A percentile compares a stretch with the other conserved stretches of the same genome.
Evolutionary conservation across 2,329 filamentous ascomycete species (phyloP).

Genomic region (Emericellopsis atlantica): DNA sequence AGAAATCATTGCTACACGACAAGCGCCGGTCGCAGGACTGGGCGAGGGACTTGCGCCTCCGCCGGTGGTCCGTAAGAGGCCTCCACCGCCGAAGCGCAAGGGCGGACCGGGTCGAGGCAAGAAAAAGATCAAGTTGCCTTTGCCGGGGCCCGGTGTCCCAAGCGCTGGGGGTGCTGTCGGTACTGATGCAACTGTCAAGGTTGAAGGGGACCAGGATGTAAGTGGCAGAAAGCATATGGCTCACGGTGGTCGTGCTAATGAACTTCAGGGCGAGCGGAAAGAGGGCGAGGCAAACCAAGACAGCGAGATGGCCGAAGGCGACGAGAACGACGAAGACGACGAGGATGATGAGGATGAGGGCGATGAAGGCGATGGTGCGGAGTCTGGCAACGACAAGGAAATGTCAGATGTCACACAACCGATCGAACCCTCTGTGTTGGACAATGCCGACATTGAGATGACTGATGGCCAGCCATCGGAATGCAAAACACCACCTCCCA

Average conservation of each 20-base stretch:
- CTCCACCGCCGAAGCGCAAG: slow-evolving; percentile 68
- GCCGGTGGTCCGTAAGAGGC: slow-evolving; percentile 41
- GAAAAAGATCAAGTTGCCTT: slow-evolving; percentile 58
- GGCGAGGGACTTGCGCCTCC: slow-evolving; percentile 30
- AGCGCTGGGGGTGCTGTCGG: slow-evolving; percentile 15
- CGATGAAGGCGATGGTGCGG: slow-evolving; percentile 32
- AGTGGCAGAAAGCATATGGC: background rate
- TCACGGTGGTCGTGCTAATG: slow-evolving; percentile 8
- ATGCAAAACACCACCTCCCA: slow-evolving; percentile 10
- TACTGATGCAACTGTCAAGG: slow-evolving; percentile 17
- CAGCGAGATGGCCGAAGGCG: slow-evolving; percentile 40
- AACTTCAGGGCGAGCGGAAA: slow-evolving; percentile 23
- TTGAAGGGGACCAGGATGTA: slow-evolving; percentile 6
- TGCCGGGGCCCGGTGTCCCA: slow-evolving; percentile 20
- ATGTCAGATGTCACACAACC: slow-evolving; percentile 21
- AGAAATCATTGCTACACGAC: slow-evolving; percentile 57
- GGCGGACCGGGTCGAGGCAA: slow-evolving; percentile 62
- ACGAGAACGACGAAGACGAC: slow-evolving; percentile 30
- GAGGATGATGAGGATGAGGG: slow-evolving; percentile 34
- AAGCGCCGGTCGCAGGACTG: slow-evolving; percentile 44
- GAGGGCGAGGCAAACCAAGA: slow-evolving; percentile 31
- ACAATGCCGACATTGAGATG: slow-evolving; percentile 11
- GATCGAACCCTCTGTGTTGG: slow-evolving; percentile 8
- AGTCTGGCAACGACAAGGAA: slow-evolving; percentile 25
- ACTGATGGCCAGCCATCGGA: slow-evolving; percentile 12